Evolutionary conservation across 2,329 filamentous ascomycete species (phyloP), one percentile per base, ranked within the genome.

Genomic region (Pyrenochaeta sp.): DNA sequence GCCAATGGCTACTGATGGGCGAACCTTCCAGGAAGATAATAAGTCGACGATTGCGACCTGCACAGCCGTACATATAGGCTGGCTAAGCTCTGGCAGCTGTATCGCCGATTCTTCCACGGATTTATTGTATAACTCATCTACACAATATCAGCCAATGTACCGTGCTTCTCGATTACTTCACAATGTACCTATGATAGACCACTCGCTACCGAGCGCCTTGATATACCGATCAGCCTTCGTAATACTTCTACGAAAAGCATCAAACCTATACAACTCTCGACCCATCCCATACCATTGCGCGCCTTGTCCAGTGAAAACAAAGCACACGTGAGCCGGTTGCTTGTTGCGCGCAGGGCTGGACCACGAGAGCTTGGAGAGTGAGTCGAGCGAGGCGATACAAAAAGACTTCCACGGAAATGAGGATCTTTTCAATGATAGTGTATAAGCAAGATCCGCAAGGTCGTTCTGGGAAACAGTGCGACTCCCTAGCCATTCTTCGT

Each of bases 231-330:
- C 49, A 4, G 59, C 50, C 31, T 54, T 31, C 6, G 42, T n/a
- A 21, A 69, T 43, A 9, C 49, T 54, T 2, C 49, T 11, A 1
- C 32, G 11, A 43, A 69, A 69, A 1, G 47, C 33, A 2, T 49
- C 20, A 20, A 59, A 64, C 10, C 14, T 21, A 30, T 63, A 40
- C n/a, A 71, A 45, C 27, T 67, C 59, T 3, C 47, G 39, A 9
- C 66, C 69, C 69, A 72, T 72, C 0, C 49, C 49, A 35, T 39
- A 10, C 57, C 61, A 73, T 33, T 72, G 67, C 2, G 70, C 70
- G 9, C 71, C 70, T 54, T 74, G 70, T 1, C 71, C 71, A 1
- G 67, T 74, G 56, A 72, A 74, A 1, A 71, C 60, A 23, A 58
- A 61, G 33, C 58, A 51, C 1, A 58, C 1, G 0, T 41, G 33